phyloP scores from a whole-genome alignment of 1,139 yeast genomes.

The Scheffersomyces illinoinensis region DNA sequence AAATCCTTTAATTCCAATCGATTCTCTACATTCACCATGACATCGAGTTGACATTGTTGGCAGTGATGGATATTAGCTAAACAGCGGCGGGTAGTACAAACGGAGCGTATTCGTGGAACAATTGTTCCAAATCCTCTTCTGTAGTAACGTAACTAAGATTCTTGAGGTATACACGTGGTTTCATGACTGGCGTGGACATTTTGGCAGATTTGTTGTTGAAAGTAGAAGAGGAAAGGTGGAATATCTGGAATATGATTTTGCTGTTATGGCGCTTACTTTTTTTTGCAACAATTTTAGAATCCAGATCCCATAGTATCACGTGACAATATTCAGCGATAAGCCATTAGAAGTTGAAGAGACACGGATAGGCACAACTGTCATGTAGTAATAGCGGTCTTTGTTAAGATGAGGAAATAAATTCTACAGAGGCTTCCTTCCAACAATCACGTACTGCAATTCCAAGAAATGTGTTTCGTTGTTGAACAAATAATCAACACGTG shows the following conservation, averaged over 20 bases:
- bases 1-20: background rate
- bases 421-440: background rate
- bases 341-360: too few relatives aligned
- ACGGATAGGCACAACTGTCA: background rate
- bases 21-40: conserved; percentile 2
- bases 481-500: background rate
- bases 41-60: background rate
- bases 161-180: conserved; percentile 44
- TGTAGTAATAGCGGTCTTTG: background rate
- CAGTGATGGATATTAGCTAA: too few relatives aligned
- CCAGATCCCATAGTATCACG: too few relatives aligned
- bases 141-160: conserved; percentile 54
- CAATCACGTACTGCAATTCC: too few relatives aligned
- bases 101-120: conserved; percentile 37
- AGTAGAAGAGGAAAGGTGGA: background rate
- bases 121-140: conserved; percentile 50
- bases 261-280: background rate
- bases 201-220: background rate
- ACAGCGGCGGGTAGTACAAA: conserved; percentile 6
- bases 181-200: background rate
- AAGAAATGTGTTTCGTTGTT: too few relatives aligned
- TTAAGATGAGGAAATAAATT: background rate
- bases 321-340: too few relatives aligned
- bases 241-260: background rate
- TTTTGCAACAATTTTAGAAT: background rate